Percentiles rank a stretch among this genome's conserved stretches.
These are phyloP conservation scores for Penicillium tannophilum DNA, from an alignment of 495 filamentous ascomycete species.

Conservation along the genomic window DNA sequence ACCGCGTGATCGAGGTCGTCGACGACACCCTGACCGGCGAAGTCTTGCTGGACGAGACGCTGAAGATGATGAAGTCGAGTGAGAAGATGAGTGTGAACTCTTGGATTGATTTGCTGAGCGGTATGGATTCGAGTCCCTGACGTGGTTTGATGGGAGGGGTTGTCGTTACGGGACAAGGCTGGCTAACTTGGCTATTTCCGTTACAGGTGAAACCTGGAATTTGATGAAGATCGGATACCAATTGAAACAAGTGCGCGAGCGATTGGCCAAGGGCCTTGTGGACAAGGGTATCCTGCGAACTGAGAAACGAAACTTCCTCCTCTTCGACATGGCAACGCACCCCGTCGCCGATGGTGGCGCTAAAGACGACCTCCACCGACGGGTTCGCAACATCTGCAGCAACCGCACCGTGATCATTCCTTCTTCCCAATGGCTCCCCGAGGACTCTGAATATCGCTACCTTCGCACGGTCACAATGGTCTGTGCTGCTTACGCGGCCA, in stretches of 20 bases:
- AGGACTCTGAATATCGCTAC: conserved; percentile 91
- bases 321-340: conserved; percentile 99
- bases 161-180: not conserved
- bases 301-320: conserved; percentile 97
- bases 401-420: conserved; percentile 91
- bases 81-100: conserved; percentile 99
- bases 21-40: conserved; percentile 97
- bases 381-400: conserved; percentile 90
- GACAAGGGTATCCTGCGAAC: conserved; percentile 98
- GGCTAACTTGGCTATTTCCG: conserved; percentile 10
- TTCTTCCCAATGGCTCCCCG: conserved; percentile 80
- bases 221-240: conserved; percentile 99
- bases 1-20: conserved; percentile 92
- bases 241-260: conserved; percentile 97
- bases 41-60: conserved; percentile 90
- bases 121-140: conserved; percentile 51
- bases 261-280: conserved; percentile 94
- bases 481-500: conserved; percentile 96
- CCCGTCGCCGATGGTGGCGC: conserved; percentile 96
- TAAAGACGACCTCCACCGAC: conserved; percentile 92
- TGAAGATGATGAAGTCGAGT: conserved; percentile 99
- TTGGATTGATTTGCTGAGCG: conserved; percentile 98
- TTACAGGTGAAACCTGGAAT: conserved; percentile 95
- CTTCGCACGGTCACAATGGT: conserved; percentile 92
- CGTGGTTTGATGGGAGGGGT: not conserved